phyloP scores from a whole-genome alignment of 345 rosid genomes.

The Camelina neglecta region DNA sequence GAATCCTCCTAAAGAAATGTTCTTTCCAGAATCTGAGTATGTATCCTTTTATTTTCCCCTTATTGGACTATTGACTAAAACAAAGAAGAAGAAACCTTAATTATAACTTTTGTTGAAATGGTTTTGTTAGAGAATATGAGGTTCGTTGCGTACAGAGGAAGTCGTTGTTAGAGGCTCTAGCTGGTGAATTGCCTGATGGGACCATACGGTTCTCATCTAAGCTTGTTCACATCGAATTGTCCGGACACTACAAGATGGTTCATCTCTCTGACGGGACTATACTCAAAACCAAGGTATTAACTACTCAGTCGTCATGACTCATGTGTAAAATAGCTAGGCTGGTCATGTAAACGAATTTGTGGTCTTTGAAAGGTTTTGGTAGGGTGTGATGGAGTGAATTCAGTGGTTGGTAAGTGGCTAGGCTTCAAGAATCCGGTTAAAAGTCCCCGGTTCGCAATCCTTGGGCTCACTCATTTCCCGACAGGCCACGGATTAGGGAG shows the following conservation, averaged over 20 bases:
- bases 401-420: conserved; percentile 67
- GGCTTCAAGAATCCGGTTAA: conserved; percentile 58
- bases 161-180: conserved; percentile 59
- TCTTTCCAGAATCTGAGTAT: conserved; percentile 46
- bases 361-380: conserved; percentile 54
- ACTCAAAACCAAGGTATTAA: conserved; percentile 64
- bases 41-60: conserved; percentile 31
- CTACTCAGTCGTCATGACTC: not conserved
- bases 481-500: conserved; percentile 50
- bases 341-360: conserved; percentile 9
- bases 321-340: not conserved
- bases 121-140: conserved; percentile 50
- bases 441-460: conserved; percentile 48
- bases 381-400: conserved; percentile 79
- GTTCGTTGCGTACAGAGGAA: conserved; percentile 63
- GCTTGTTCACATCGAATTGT: conserved; percentile 65
- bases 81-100: not conserved
- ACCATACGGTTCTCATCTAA: conserved; percentile 71
- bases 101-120: conserved; percentile 15
- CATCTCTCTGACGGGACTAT: conserved; percentile 66
- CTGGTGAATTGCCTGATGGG: conserved; percentile 57
- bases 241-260: conserved; percentile 53
- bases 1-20: conserved; percentile 31
- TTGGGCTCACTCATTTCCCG: conserved; percentile 52
- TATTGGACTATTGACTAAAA: not conserved